Conservation (phyloP, 2,329 filamentous ascomycete species). For the Exophiala dermatitidis region DNA sequence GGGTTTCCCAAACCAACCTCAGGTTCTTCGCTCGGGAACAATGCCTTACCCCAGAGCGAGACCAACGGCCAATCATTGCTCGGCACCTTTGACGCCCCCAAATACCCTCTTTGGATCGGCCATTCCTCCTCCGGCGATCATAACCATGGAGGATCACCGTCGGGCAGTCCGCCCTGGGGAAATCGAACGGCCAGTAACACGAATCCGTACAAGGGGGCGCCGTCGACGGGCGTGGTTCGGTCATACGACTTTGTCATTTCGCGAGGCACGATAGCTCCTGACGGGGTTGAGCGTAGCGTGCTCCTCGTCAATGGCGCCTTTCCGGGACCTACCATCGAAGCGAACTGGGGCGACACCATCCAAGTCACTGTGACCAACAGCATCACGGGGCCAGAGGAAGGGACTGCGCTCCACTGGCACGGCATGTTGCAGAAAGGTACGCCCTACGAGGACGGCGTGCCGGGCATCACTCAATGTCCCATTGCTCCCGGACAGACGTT, state of each 20-base stretch:
- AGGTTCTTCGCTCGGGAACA: slow-evolving; percentile 8
- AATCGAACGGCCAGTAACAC: slow-evolving; percentile 11
- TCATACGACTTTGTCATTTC: slow-evolving; percentile 14
- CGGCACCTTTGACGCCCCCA: slow-evolving; percentile 19
- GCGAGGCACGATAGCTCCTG: slow-evolving; percentile 10
- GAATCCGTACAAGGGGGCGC: slow-evolving; percentile 15
- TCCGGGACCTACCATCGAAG: slow-evolving; percentile 60
- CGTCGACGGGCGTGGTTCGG: slow-evolving; percentile 14
- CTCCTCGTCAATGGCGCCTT: slow-evolving; percentile 53
- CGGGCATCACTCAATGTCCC: slow-evolving; percentile 46
- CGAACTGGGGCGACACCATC: slow-evolving; percentile 55
- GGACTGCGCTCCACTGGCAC: slow-evolving; percentile 48
- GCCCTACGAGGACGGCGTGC: slow-evolving; percentile 52
- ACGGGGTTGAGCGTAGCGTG: slow-evolving; percentile 21
- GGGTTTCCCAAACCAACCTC: slow-evolving; percentile 4
- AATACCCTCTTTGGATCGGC: slow-evolving; percentile 14
- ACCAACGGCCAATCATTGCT: slow-evolving; percentile 21
- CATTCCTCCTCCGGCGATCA: neutral
- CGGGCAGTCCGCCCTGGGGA: slow-evolving; percentile 20
- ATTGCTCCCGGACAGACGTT: slow-evolving; percentile 46
- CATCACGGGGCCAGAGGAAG: slow-evolving; percentile 42
- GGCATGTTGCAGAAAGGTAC: slow-evolving; percentile 48
- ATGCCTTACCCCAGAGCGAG: slow-evolving; percentile 12
- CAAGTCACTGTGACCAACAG: slow-evolving; percentile 50
- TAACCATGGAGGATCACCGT: slow-evolving; percentile 1